These are phyloP conservation scores for Rhizophora mangle DNA, from an alignment of 345 rosid genomes.

Conservation along the genomic window DNA sequence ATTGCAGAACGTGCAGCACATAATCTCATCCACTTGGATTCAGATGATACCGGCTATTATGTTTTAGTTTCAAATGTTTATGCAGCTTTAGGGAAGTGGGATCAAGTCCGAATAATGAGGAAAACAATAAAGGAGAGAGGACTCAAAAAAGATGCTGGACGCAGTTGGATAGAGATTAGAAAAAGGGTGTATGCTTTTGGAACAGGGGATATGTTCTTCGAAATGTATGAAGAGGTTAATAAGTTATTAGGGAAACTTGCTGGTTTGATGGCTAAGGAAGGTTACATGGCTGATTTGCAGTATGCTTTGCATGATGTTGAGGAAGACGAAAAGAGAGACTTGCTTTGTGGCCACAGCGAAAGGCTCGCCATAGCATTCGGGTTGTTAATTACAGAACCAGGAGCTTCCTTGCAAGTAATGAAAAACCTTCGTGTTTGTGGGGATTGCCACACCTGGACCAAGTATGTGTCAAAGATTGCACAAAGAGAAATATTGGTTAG, in stretches of 20 bases:
- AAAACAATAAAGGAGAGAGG: slow-evolving; percentile 41
- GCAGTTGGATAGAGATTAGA: slow-evolving; percentile 54
- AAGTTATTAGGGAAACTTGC: slow-evolving; percentile 40
- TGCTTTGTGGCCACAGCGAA: slow-evolving; percentile 64
- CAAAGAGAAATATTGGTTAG: slow-evolving; percentile 62
- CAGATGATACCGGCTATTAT: slow-evolving; percentile 51
- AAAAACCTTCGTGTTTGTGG: slow-evolving; percentile 79
- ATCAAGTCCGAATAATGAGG: slow-evolving; percentile 44
- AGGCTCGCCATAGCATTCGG: slow-evolving; percentile 75
- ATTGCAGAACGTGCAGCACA: slow-evolving; percentile 41
- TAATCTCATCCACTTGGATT: slow-evolving; percentile 39
- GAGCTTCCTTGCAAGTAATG: slow-evolving; percentile 54
- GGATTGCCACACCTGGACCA: slow-evolving; percentile 71
- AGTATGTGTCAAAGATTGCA: slow-evolving; percentile 45
- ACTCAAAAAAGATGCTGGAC: slow-evolving; percentile 47
- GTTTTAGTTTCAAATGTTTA: slow-evolving; percentile 52
- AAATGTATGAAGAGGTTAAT: slow-evolving; percentile 48
- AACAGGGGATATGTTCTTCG: slow-evolving; percentile 41
- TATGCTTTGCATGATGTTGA: slow-evolving; percentile 53
- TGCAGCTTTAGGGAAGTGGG: slow-evolving; percentile 60
- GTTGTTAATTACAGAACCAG: slow-evolving; percentile 54
- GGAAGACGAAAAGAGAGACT: slow-evolving; percentile 56
- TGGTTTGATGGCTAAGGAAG: slow-evolving; percentile 50
- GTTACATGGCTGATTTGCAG: slow-evolving; percentile 54
- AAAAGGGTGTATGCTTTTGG: slow-evolving; percentile 42